phyloP scores from a whole-genome alignment of 192 early-diverging fungal species.

The Mortierella antarctica region DNA sequence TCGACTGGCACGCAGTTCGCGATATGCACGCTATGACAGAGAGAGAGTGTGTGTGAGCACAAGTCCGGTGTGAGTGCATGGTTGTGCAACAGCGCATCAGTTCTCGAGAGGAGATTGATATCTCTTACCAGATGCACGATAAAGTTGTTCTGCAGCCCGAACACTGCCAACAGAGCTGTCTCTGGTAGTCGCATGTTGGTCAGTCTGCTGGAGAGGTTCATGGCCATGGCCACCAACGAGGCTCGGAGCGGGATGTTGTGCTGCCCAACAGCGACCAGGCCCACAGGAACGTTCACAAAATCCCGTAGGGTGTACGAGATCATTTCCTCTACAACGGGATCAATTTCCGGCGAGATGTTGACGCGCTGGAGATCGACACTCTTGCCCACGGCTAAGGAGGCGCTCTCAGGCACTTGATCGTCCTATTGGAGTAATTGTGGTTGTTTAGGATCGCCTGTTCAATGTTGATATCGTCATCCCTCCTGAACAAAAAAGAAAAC shows the following conservation, averaged over 20 bases:
- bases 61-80: background rate
- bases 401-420: background rate
- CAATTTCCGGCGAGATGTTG: slow-evolving; percentile 27
- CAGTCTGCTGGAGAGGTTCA: slow-evolving; percentile 41
- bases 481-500: background rate
- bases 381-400: slow-evolving; percentile 9
- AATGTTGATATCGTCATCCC: too few relatives aligned
- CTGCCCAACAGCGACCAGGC: slow-evolving; percentile 34
- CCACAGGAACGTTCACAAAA: slow-evolving; percentile 46
- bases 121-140: slow-evolving; percentile 68
- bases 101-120: slow-evolving; percentile 9
- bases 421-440: background rate
- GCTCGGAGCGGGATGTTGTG: slow-evolving; percentile 39
- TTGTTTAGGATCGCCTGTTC: too few relatives aligned
- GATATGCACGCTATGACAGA: slow-evolving; percentile 35
- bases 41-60: background rate
- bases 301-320: slow-evolving; percentile 39
- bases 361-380: slow-evolving; percentile 15
- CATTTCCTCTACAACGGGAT: slow-evolving; percentile 45
- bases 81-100: background rate
- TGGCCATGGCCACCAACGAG: slow-evolving; percentile 52
- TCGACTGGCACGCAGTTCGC: slow-evolving; percentile 52
- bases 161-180: slow-evolving; percentile 60
- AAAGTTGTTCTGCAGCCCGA: slow-evolving; percentile 63
- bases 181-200: slow-evolving; percentile 55